These are phyloP conservation scores for Hypsizygus ulmarius DNA, from an alignment of 1,284 basidiomycete genomes.

Conservation along the genomic window DNA sequence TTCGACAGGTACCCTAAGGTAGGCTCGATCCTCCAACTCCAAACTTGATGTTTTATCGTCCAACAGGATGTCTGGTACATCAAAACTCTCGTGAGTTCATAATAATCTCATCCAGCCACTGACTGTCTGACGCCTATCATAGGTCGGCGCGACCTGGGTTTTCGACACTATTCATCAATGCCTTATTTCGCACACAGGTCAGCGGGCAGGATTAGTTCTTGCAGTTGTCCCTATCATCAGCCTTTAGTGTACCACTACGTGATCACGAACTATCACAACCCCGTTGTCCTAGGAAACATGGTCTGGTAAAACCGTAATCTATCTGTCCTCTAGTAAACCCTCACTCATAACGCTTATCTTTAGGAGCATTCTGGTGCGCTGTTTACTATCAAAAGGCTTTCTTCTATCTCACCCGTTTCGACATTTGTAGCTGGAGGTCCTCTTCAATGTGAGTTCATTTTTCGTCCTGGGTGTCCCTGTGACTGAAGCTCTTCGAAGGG, in stretches of 20 bases:
- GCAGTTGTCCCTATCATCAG: background rate
- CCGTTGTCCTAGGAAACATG: slow-evolving; percentile 34
- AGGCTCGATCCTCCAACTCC: slow-evolving; percentile 3
- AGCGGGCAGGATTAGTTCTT: slow-evolving; percentile 7
- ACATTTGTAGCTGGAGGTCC: slow-evolving; percentile 43
- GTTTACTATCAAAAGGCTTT: background rate
- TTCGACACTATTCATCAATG: slow-evolving; percentile 51
- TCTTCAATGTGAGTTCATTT: slow-evolving; percentile 44
- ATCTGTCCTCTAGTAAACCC: background rate
- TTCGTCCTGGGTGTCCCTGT: background rate
- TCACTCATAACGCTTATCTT: background rate
- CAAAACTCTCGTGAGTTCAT: slow-evolving; percentile 40
- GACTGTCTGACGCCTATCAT: background rate
- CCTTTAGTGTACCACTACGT: slow-evolving; percentile 49
- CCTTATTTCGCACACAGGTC: slow-evolving; percentile 54
- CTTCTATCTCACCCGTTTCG: background rate
- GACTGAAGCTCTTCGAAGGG: slow-evolving; percentile 32
- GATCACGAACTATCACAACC: slow-evolving; percentile 48
- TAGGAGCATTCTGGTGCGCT: slow-evolving; percentile 48
- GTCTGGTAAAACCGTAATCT: slow-evolving; percentile 37
- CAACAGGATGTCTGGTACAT: slow-evolving; percentile 46
- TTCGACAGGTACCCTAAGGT: slow-evolving; percentile 45
- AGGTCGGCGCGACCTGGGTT: slow-evolving; percentile 42
- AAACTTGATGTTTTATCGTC: background rate
- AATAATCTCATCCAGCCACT: background rate